Percentiles rank a stretch among this genome's conserved stretches.
These are phyloP conservation scores for Boechera retrofracta DNA, from an alignment of 345 rosid species.

Conservation along the genomic window DNA sequence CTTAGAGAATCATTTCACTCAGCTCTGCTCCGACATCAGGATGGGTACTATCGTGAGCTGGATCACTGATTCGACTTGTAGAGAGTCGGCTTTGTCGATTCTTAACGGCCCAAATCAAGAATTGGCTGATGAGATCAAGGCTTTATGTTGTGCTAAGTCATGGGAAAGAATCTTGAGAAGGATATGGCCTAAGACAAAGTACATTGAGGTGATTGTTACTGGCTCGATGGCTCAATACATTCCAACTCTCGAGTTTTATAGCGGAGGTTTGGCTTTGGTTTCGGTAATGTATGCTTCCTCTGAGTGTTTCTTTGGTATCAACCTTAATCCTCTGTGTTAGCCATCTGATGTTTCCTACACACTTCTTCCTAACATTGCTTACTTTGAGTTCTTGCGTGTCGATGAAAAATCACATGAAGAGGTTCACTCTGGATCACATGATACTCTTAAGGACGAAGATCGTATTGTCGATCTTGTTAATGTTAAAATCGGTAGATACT, in stretches of 20 bases:
- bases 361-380: slow-evolving; percentile 88
- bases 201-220: slow-evolving; percentile 84
- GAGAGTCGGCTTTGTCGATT: slow-evolving; percentile 52
- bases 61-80: slow-evolving; percentile 73
- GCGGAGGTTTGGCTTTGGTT: slow-evolving; percentile 80
- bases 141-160: slow-evolving; percentile 49
- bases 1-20: slow-evolving; percentile 72
- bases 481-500: slow-evolving; percentile 69
- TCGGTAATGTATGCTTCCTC: slow-evolving; percentile 97
- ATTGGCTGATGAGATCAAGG: slow-evolving; percentile 61
- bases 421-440: slow-evolving; percentile 26
- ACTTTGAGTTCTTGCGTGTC: slow-evolving; percentile 79
- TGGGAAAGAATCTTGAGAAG: slow-evolving; percentile 87
- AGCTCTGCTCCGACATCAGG: slow-evolving; percentile 71
- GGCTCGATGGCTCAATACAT: slow-evolving; percentile 95
- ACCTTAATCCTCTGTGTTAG: slow-evolving; percentile 66
- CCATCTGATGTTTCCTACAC: slow-evolving; percentile 89
- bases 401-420: slow-evolving; percentile 52
- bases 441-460: slow-evolving; percentile 50
- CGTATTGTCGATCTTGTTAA: slow-evolving; percentile 68
- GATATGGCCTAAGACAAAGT: slow-evolving; percentile 84
- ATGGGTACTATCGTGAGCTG: slow-evolving; percentile 66
- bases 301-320: slow-evolving; percentile 88
- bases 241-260: slow-evolving; percentile 77
- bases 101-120: slow-evolving; percentile 51